phyloP scores from a whole-genome alignment of 2,329 filamentous ascomycete species.

The Orbilia oligospora region DNA sequence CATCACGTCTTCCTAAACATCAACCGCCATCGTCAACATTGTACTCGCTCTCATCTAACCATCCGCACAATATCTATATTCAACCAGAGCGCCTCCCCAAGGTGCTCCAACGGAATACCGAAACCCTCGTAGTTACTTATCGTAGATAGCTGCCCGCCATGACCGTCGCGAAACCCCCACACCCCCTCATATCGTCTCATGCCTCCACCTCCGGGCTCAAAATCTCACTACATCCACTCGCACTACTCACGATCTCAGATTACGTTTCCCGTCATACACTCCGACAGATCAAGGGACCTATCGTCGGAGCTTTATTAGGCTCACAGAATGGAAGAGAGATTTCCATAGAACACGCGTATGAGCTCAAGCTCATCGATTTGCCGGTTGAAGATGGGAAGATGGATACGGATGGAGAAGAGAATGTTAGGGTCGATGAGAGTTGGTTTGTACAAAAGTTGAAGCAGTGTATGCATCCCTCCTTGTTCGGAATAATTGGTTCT shows the following conservation, averaged over 20 bases:
- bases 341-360: conserved; percentile 93
- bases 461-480: conserved; percentile 76
- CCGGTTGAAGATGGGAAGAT: conserved; percentile 62
- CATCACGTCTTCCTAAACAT: conserved; percentile 9
- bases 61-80: neutral
- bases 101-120: neutral
- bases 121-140: neutral
- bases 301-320: conserved; percentile 89
- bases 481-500: neutral
- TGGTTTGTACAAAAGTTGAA: conserved; percentile 86
- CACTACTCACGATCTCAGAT: conserved; percentile 95
- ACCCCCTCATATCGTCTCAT: conserved; percentile 63
- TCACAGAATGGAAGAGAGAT: conserved; percentile 92
- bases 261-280: conserved; percentile 93
- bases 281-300: conserved; percentile 79
- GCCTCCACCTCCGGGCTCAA: conserved; percentile 80
- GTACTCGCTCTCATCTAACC: neutral
- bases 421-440: conserved; percentile 75
- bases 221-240: conserved; percentile 89
- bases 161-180: conserved; percentile 93
- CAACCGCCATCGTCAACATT: neutral
- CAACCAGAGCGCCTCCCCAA: neutral
- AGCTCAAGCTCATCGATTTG: conserved; percentile 75
- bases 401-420: conserved; percentile 70
- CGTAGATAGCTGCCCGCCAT: conserved; percentile 75